These are phyloP conservation scores for Linum lewisii DNA, from an alignment of 345 rosid genomes.

Conservation along the genomic window DNA sequence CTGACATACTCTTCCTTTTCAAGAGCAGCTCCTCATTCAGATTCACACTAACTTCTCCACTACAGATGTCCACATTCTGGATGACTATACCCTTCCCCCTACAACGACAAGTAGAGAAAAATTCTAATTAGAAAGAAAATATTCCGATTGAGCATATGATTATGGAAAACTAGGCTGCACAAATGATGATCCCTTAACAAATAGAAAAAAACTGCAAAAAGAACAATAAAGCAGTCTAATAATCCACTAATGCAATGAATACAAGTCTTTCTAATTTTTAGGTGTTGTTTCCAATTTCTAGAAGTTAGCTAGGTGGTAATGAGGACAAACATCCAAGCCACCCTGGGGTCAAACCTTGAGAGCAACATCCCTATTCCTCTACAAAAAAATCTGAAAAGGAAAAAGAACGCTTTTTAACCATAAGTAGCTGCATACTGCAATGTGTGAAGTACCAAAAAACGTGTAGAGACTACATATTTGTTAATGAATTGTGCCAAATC, in stretches of 20 bases:
- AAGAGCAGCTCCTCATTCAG: constrained; percentile 65
- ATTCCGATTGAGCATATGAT: constrained; percentile 2
- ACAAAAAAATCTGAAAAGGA: background rate
- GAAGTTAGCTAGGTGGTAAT: too few relatives aligned
- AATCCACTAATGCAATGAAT: background rate
- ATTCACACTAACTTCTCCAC: constrained; percentile 62
- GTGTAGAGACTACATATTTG: background rate
- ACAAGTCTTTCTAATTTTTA: too few relatives aligned
- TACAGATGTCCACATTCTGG: constrained; percentile 51
- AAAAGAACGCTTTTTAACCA: background rate
- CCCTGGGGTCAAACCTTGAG: too few relatives aligned
- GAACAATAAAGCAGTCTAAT: background rate
- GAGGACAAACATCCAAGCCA: too few relatives aligned
- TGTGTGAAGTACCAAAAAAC: background rate
- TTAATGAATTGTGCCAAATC: background rate
- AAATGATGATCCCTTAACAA: background rate
- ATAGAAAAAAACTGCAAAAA: background rate
- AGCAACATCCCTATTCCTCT: too few relatives aligned
- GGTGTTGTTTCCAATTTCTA: too few relatives aligned
- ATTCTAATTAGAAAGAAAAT: constrained; percentile 9
- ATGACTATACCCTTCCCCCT: constrained; percentile 75
- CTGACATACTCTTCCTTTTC: constrained; percentile 42
- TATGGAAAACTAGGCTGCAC: background rate
- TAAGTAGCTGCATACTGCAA: background rate
- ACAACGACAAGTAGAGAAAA: constrained; percentile 21